Percentiles rank a stretch among this genome's conserved stretches.
phyloP scores from a whole-genome alignment of 129 eudicot genomes.

The Gnaphalium uliginosum region DNA sequence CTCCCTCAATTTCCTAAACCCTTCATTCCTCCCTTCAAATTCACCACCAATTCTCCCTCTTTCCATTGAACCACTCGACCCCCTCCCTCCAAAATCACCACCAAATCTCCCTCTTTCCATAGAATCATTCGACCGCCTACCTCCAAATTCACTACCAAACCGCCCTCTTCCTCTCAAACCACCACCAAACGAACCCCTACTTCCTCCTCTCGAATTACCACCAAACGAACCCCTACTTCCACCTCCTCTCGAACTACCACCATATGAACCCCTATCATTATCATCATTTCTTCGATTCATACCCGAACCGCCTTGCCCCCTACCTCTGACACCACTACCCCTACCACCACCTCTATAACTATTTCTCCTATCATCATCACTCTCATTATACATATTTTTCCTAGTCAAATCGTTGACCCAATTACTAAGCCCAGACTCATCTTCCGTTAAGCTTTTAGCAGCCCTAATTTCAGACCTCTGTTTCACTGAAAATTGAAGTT shows the following conservation, averaged over 20 bases:
- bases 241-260: slow-evolving; percentile 31
- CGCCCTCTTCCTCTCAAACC: slow-evolving; percentile 37
- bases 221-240: slow-evolving; percentile 33
- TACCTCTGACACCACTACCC: slow-evolving; percentile 23
- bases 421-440: slow-evolving; percentile 67
- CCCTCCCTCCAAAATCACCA: slow-evolving; percentile 29
- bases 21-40: slow-evolving; percentile 29
- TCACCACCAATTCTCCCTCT: slow-evolving; percentile 41
- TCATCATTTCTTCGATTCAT: slow-evolving; percentile 30
- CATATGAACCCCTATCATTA: slow-evolving; percentile 26
- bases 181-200: slow-evolving; percentile 33
- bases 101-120: slow-evolving; percentile 32
- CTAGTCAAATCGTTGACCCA: slow-evolving; percentile 69
- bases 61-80: slow-evolving; percentile 29
- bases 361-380: slow-evolving; percentile 38
- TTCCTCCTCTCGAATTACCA: slow-evolving; percentile 23
- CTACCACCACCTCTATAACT: slow-evolving; percentile 31
- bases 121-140: slow-evolving; percentile 24
- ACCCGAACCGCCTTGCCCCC: slow-evolving; percentile 32
- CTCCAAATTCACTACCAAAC: slow-evolving; percentile 36
- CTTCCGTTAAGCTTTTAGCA: slow-evolving; percentile 68
- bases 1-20: slow-evolving; percentile 25
- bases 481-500: not conserved
- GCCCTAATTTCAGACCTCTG: slow-evolving; percentile 40
- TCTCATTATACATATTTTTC: slow-evolving; percentile 39